These are phyloP conservation scores for Heliamphora exappendiculata DNA, from an alignment of 148 eudicot species.

Conservation along the genomic window DNA sequence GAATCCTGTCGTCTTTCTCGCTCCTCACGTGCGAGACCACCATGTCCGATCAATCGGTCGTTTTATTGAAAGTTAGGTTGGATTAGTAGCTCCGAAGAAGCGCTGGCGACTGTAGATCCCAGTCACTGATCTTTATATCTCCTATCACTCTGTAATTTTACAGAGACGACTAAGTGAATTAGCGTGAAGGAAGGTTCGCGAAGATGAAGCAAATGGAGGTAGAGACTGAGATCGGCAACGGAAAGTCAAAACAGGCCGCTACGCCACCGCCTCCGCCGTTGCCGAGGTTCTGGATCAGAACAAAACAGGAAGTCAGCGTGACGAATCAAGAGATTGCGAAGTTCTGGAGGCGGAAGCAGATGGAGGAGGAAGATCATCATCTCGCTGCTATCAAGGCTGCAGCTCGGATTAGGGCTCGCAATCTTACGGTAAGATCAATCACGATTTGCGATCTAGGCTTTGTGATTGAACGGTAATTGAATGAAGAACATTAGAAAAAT, in stretches of 20 bases:
- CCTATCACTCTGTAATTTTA: neutral
- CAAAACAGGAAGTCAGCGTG: slow-evolving; percentile 21
- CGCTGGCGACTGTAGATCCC: neutral
- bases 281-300: slow-evolving; percentile 8
- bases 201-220: slow-evolving; percentile 14
- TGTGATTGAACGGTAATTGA: no score
- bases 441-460: no score
- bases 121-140: neutral
- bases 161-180: neutral
- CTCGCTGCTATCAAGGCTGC: slow-evolving; percentile 69
- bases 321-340: slow-evolving; percentile 63
- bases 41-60: slow-evolving; percentile 1
- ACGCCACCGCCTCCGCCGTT: slow-evolving; percentile 16
- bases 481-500: no score
- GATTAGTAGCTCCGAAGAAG: slow-evolving; percentile 14
- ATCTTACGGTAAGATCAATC: slow-evolving; percentile 53
- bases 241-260: neutral
- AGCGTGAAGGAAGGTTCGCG: neutral
- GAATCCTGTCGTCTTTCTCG: neutral
- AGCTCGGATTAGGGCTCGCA: slow-evolving; percentile 57
- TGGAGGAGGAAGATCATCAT: slow-evolving; percentile 68
- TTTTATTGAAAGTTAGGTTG: slow-evolving; percentile 29
- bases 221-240: neutral
- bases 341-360: slow-evolving; percentile 57
- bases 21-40: neutral